phyloP scores from a whole-genome alignment of 225 moss, liverwort and hornwort species.

The Asterella californica region DNA sequence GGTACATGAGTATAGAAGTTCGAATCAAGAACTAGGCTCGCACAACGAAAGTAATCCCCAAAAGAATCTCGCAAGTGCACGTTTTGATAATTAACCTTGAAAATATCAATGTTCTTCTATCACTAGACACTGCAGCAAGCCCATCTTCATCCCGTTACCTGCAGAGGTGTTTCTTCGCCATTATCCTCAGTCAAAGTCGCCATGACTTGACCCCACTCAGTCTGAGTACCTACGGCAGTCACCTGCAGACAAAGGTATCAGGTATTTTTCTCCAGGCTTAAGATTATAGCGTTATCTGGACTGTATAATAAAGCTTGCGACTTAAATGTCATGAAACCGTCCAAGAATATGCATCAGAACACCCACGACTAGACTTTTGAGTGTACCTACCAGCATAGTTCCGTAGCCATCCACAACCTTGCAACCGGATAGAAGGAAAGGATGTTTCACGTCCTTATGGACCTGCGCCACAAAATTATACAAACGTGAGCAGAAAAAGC shows the following conservation, averaged over 20 bases:
- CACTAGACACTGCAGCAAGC: not conserved
- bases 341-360: not conserved
- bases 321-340: no score
- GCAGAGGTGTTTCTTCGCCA: conserved; percentile 78
- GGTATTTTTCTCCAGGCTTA: not conserved
- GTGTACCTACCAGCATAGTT: conserved; percentile 60
- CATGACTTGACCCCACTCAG: conserved; percentile 91
- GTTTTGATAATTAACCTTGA: not conserved
- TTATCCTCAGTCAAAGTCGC: conserved; percentile 62
- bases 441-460: conserved; percentile 58
- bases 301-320: not conserved
- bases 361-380: not conserved
- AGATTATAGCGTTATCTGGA: no score
- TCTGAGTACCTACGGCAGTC: conserved; percentile 71
- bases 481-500: not conserved
- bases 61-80: not conserved
- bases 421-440: conserved; percentile 79
- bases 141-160: conserved; percentile 41
- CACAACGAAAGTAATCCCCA: not conserved
- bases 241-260: conserved; percentile 40
- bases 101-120: not conserved
- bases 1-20: no score
- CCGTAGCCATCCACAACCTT: conserved; percentile 83
- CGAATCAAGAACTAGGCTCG: no score
- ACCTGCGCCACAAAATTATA: conserved; percentile 24